Evolutionary conservation across 1,284 basidiomycete species (phyloP).

Genomic region (Cutaneotrichosporon sp.): DNA sequence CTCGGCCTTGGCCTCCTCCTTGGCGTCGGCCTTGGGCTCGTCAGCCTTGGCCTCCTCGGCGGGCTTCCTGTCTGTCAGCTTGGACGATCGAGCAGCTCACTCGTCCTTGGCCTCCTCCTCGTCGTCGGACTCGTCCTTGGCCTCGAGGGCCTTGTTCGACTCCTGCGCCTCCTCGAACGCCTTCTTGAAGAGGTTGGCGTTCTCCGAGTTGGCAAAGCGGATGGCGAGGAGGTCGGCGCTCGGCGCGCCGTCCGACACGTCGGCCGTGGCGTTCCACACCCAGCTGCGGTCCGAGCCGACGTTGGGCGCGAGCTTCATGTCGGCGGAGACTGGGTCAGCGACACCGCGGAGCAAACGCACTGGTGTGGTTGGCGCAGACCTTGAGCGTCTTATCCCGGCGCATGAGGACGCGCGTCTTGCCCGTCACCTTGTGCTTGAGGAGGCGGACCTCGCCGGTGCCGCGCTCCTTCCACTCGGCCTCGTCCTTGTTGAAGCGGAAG

Average conservation of each 20-base stretch:
- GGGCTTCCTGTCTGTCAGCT: slow-evolving; percentile 6
- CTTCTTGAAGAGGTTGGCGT: slow-evolving; percentile 82
- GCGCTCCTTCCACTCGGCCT: slow-evolving; percentile 91
- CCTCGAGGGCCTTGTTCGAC: slow-evolving; percentile 59
- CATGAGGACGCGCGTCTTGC: slow-evolving; percentile 97
- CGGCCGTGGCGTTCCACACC: slow-evolving; percentile 98
- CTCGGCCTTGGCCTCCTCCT: slow-evolving; percentile 10
- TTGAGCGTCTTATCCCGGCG: slow-evolving; percentile 99
- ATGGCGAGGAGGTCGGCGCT: slow-evolving; percentile 95
- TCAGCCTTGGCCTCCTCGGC: slow-evolving; percentile 13
- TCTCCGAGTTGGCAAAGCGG: slow-evolving; percentile 95
- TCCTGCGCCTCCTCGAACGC: slow-evolving; percentile 82
- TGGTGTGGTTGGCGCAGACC: slow-evolving; percentile 97
- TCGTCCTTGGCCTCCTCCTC: slow-evolving; percentile 33
- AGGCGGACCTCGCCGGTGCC: slow-evolving; percentile 83
- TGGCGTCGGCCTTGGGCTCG: slow-evolving; percentile 12
- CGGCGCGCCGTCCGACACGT: slow-evolving; percentile 86
- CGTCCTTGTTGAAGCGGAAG: slow-evolving; percentile 84
- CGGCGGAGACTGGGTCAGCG: slow-evolving; percentile 66
- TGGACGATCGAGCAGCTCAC: not conserved
- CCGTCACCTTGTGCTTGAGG: slow-evolving; percentile 79
- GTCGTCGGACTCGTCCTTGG: slow-evolving; percentile 44
- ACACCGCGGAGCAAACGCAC: slow-evolving; percentile 61
- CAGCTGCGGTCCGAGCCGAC: slow-evolving; percentile 99
- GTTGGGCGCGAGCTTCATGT: slow-evolving; percentile 96